phyloP scores from a whole-genome alignment of 805 yeast genomes.

The Saccharomycopsis schoenii region DNA sequence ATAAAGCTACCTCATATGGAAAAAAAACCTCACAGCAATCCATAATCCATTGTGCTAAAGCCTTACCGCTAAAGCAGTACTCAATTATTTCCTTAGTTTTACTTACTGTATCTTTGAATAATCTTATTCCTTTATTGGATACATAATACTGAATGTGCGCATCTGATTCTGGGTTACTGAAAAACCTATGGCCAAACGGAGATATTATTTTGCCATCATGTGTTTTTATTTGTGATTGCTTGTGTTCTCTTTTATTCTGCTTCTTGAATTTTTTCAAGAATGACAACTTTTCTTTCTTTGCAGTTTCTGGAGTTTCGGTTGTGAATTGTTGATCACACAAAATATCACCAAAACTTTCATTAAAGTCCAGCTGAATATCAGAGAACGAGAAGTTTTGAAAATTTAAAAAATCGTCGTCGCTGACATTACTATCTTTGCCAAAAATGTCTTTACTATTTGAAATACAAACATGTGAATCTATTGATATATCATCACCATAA shows the following conservation, averaged over 20 bases:
- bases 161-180: conserved; percentile 84
- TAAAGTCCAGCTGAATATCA: conserved; percentile 14
- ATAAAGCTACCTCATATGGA: conserved; percentile 40
- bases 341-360: not conserved
- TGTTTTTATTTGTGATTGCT: not conserved
- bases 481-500: not conserved
- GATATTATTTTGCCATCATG: conserved; percentile 25
- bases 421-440: conserved; percentile 19
- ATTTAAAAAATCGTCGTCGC: conserved; percentile 24
- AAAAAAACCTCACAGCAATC: conserved; percentile 74
- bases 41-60: conserved; percentile 77
- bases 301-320: not conserved
- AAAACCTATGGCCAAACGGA: conserved; percentile 67
- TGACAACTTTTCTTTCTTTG: not conserved
- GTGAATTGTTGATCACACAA: not conserved
- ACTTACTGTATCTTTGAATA: conserved; percentile 37
- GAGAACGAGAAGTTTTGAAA: conserved; percentile 12
- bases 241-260: not conserved
- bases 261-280: not conserved
- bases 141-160: conserved; percentile 72
- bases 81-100: conserved; percentile 17
- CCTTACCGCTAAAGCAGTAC: conserved; percentile 57
- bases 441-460: conserved; percentile 21
- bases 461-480: not conserved
- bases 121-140: conserved; percentile 53